These are phyloP conservation scores for Brassica juncea DNA, from an alignment of 345 rosid species.

Conservation along the genomic window DNA sequence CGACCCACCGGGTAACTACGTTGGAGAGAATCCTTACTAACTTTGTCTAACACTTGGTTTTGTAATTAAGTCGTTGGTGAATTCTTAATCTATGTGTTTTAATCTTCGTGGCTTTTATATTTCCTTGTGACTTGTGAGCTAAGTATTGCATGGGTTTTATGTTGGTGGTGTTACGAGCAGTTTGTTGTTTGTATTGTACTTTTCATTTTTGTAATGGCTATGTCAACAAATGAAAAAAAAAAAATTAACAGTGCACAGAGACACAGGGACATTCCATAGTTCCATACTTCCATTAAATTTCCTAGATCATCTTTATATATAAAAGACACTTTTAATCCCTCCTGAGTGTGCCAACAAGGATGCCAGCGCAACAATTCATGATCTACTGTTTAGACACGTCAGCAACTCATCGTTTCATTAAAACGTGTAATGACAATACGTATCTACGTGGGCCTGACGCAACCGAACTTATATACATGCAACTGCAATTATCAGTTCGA, in stretches of 20 bases:
- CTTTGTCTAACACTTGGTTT: constrained; percentile 8
- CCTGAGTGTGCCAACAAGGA: too few relatives aligned
- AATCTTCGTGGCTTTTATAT: neutral
- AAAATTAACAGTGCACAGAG: neutral
- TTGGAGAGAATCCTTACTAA: constrained; percentile 83
- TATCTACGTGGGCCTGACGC: too few relatives aligned
- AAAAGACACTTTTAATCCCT: too few relatives aligned
- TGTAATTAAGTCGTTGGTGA: neutral
- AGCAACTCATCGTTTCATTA: too few relatives aligned
- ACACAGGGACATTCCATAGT: neutral
- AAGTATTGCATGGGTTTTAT: neutral
- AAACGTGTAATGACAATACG: too few relatives aligned
- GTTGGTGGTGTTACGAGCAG: constrained; percentile 21
- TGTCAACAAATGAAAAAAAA: neutral
- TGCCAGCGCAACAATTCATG: too few relatives aligned
- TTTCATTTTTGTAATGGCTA: constrained; percentile 16
- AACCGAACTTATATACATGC: too few relatives aligned
- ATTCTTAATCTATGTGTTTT: neutral
- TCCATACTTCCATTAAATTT: too few relatives aligned
- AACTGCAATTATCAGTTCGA: too few relatives aligned
- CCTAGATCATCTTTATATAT: too few relatives aligned
- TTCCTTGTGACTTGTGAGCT: neutral
- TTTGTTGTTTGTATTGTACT: constrained; percentile 13
- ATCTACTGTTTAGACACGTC: too few relatives aligned
- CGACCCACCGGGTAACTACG: constrained; percentile 89